These are phyloP conservation scores for Candida succiphila DNA, from an alignment of 805 yeast species.

Conservation along the genomic window DNA sequence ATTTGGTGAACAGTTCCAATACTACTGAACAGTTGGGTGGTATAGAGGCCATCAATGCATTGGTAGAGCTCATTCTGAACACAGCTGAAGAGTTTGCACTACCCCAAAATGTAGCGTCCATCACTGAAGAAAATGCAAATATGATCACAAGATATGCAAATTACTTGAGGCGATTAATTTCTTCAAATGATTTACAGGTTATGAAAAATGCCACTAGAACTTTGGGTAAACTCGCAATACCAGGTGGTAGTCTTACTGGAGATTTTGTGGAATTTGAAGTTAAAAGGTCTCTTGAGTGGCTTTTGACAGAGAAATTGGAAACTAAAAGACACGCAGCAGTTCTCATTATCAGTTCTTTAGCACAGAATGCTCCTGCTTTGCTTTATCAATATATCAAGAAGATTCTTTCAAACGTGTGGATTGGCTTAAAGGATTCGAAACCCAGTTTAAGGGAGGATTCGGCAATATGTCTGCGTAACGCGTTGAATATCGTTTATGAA, in stretches of 20 bases:
- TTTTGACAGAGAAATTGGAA: conserved; percentile 80
- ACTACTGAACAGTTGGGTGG: conserved; percentile 77
- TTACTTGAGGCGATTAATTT: conserved; percentile 69
- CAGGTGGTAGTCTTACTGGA: conserved; percentile 83
- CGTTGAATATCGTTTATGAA: conserved; percentile 69
- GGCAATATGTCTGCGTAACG: conserved; percentile 68
- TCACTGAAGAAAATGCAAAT: conserved; percentile 66
- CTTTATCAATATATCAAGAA: conserved; percentile 70
- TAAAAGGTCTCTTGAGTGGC: conserved; percentile 82
- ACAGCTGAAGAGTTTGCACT: conserved; percentile 25
- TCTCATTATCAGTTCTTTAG: conserved; percentile 71
- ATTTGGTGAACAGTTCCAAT: conserved; percentile 68
- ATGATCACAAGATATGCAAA: conserved; percentile 89
- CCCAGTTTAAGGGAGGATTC: conserved; percentile 71
- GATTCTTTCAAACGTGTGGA: conserved; percentile 78
- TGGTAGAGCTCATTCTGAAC: conserved; percentile 77
- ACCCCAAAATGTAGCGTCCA: conserved; percentile 23
- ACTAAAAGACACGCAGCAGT: conserved; percentile 86
- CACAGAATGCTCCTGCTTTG: conserved; percentile 78
- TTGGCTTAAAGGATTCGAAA: conserved; percentile 74
- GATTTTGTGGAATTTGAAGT: conserved; percentile 92
- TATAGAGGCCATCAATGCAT: conserved; percentile 78
- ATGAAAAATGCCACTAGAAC: conserved; percentile 84
- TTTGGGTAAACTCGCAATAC: conserved; percentile 79
- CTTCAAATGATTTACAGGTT: conserved; percentile 74